Evolutionary conservation across 106 monocot species (phyloP), one percentile per base, ranked within the genome.

Genomic region (Gastrodia elata): DNA sequence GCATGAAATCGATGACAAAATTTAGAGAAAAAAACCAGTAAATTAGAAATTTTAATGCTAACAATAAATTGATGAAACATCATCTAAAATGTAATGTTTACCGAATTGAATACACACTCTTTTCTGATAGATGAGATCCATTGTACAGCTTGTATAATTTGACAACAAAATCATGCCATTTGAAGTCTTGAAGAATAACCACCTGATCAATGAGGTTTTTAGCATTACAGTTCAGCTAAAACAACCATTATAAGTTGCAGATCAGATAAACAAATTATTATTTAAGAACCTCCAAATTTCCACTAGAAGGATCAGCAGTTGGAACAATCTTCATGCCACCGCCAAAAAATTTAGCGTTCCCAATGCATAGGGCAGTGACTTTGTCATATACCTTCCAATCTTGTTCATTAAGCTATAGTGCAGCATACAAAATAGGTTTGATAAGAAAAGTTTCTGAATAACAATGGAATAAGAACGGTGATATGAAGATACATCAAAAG

Each of bases 311-410:
- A 73, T 91, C 71, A 77, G 91, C 88, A 42, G 70, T 85, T 7
- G 93, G 93, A 67, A 90, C 82, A 39, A 98, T 93, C 80, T 91
- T 91, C 91, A 98, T 98, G 52, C 98, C 98, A 34, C 98, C 98
- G 71, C 98, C 78, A 80, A 93, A 98, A 77, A 76, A 98, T 80
- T 93, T 98, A 52, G 80, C 98, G 87, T 98, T 98, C 79, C 98
- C 98, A 39, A 98, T 85, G 79, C 98, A 98, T 10, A 91, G 74
- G 18, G 98, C 93, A 22, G 98, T 98, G 28, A 91, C 88, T 71
- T 89, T 81, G 57, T 83, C 65, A 74, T 81, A 76, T 15, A 81
- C 48, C 82, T 85, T 79, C 98, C 98, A 98, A 9, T 87, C 93
- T 77, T 84, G 84, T 8, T 68, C 91, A 81, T 98, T 71, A 8